A percentile compares a stretch with the other conserved stretches of the same genome.
These are phyloP conservation scores for Heimioporus sp. DNA, from an alignment of 768 basidiomycete genomes.

Conservation along the genomic window DNA sequence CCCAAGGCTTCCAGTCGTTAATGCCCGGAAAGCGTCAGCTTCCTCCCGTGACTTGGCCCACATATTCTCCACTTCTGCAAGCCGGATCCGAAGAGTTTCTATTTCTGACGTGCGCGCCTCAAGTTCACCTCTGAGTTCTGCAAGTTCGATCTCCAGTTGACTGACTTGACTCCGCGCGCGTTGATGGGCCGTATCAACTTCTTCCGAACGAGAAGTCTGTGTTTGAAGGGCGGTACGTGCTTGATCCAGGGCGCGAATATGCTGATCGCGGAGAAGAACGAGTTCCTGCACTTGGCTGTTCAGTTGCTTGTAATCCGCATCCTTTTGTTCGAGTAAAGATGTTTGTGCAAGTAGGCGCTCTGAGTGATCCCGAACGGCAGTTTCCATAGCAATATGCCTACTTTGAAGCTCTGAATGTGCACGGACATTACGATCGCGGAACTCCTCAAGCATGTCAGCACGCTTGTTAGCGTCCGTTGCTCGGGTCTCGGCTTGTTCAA, in stretches of 20 bases:
- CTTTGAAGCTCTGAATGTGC: conserved; percentile 72
- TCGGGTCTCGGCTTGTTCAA: conserved; percentile 76
- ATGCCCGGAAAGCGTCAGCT: conserved; percentile 83
- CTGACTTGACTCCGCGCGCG: conserved; percentile 67
- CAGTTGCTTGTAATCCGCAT: conserved; percentile 69
- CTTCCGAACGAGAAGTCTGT: conserved; percentile 72
- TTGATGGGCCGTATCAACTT: conserved; percentile 73
- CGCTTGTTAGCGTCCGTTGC: conserved; percentile 72
- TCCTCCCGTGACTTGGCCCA: conserved; percentile 93
- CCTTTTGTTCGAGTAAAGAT: conserved; percentile 71
- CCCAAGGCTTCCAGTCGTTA: conserved; percentile 84
- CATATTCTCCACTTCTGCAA: conserved; percentile 82
- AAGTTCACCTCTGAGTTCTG: conserved; percentile 77
- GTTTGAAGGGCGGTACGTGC: conserved; percentile 74
- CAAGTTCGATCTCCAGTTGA: conserved; percentile 72
- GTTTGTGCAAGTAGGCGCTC: conserved; percentile 73
- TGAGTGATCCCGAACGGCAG: conserved; percentile 69
- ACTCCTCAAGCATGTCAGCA: conserved; percentile 69
- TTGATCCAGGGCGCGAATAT: conserved; percentile 86
- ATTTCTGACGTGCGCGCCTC: conserved; percentile 73
- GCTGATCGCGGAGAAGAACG: conserved; percentile 69
- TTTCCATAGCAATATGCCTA: conserved; percentile 56
- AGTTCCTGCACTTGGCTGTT: conserved; percentile 73
- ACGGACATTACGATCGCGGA: conserved; percentile 59
- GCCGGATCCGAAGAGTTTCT: conserved; percentile 60